Conservation (phyloP, 2,329 filamentous ascomycete species). For the Phialophora expanda region DNA sequence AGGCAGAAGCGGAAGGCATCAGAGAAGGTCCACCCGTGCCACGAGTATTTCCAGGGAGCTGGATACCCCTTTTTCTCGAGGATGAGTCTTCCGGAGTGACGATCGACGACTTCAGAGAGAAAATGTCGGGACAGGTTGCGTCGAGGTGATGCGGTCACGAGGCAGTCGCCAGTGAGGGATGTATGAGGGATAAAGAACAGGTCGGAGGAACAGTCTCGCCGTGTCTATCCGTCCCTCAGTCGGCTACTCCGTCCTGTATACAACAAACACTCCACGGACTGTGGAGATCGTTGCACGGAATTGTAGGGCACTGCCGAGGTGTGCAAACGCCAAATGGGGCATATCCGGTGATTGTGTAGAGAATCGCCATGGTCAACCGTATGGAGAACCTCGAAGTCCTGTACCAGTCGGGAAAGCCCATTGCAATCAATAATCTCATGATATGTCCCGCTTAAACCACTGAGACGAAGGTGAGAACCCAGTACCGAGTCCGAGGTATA, state of each 20-base stretch:
- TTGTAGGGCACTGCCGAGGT: neutral
- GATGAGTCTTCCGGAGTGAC: slow-evolving; percentile 14
- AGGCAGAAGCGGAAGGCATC: slow-evolving; percentile 30
- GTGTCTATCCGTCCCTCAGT: slow-evolving; percentile 7
- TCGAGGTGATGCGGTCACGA: slow-evolving; percentile 6
- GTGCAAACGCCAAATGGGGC: too few species aligned
- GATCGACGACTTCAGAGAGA: slow-evolving; percentile 3
- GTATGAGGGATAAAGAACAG: slow-evolving; percentile 11
- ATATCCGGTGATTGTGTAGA: neutral
- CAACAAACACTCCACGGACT: neutral
- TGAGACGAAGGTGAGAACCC: neutral
- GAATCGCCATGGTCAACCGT: neutral
- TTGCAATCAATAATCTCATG: neutral
- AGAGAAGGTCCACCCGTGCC: slow-evolving; percentile 29
- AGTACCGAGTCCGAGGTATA: too few species aligned
- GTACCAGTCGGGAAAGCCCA: neutral
- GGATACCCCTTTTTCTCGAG: slow-evolving; percentile 4
- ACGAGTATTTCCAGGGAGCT: slow-evolving; percentile 27
- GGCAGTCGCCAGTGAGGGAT: slow-evolving; percentile 9
- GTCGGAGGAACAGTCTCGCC: slow-evolving; percentile 2
- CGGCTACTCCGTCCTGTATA: neutral
- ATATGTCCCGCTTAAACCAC: neutral
- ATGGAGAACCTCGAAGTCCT: too few species aligned
- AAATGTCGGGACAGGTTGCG: neutral
- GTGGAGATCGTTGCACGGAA: neutral